phyloP scores from a whole-genome alignment of 768 basidiomycete genomes.

The Rhodotorula toruloides region DNA sequence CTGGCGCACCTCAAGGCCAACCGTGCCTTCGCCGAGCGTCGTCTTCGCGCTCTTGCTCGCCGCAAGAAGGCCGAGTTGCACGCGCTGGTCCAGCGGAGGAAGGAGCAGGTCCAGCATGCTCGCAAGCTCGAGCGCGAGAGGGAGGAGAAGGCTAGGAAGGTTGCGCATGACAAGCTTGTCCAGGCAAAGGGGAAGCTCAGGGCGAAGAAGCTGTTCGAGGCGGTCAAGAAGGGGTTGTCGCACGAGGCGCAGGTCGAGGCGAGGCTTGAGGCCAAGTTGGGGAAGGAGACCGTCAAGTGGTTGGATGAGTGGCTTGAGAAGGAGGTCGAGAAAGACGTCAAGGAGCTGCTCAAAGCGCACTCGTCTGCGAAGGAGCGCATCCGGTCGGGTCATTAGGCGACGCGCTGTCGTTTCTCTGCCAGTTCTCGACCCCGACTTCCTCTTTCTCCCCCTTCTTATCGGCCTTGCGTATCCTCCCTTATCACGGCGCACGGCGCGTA shows the following conservation, averaged over 20 bases:
- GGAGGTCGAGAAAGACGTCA: slow-evolving; percentile 9
- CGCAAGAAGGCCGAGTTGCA: neutral
- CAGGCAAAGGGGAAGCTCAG: neutral
- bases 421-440: neutral
- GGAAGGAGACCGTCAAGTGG: neutral
- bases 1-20: slow-evolving; percentile 2
- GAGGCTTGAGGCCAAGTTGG: neutral
- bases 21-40: neutral
- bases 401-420: too few relatives aligned
- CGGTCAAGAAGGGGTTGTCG: too few relatives aligned
- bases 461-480: neutral
- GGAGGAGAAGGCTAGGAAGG: neutral
- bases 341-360: neutral
- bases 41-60: neutral
- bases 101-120: neutral
- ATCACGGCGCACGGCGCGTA: too few relatives aligned
- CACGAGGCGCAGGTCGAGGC: neutral
- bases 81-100: neutral
- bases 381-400: neutral
- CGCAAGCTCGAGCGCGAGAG: neutral
- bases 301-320: slow-evolving; percentile 1
- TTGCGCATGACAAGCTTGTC: neutral
- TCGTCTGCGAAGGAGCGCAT: neutral
- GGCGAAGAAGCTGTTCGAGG: neutral
- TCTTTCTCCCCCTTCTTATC: neutral